Percentiles rank a stretch among this genome's conserved stretches.
Conservation (phyloP, 208 protist genomes). For the Tritrichomonas foetus region DNA sequence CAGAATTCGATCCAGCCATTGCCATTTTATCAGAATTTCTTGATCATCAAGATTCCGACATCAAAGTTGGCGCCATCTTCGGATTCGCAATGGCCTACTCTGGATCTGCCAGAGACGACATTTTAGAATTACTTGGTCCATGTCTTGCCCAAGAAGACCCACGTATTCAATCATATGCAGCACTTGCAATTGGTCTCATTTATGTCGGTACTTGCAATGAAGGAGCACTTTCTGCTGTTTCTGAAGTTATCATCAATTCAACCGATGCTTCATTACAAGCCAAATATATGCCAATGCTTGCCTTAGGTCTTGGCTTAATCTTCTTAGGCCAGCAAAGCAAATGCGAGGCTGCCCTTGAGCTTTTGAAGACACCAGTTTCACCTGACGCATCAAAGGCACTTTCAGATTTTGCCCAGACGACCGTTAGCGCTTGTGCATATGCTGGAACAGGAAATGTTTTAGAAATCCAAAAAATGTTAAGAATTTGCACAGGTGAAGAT, state of each 20-base stretch:
- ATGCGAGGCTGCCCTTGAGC: slow-evolving; percentile 79
- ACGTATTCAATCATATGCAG: slow-evolving; percentile 63
- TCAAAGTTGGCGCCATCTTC: slow-evolving; percentile 47
- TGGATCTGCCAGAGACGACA: slow-evolving; percentile 77
- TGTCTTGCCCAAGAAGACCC: slow-evolving; percentile 59
- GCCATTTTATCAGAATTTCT: slow-evolving; percentile 76
- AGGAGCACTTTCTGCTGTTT: slow-evolving; percentile 72
- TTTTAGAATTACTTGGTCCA: slow-evolving; percentile 82
- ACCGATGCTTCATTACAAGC: not conserved
- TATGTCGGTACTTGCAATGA: slow-evolving; percentile 85
- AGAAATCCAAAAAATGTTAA: slow-evolving; percentile 63
- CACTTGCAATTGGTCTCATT: slow-evolving; percentile 83
- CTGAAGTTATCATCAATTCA: slow-evolving; percentile 26
- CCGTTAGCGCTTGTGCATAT: slow-evolving; percentile 91
- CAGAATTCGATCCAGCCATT: slow-evolving; percentile 78
- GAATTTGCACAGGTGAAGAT: slow-evolving; percentile 31
- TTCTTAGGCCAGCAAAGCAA: slow-evolving; percentile 69
- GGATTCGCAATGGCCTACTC: slow-evolving; percentile 92
- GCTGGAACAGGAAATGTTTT: slow-evolving; percentile 95
- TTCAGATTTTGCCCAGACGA: slow-evolving; percentile 75
- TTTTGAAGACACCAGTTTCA: too few species aligned
- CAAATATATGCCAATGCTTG: slow-evolving; percentile 40
- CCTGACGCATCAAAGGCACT: slow-evolving; percentile 65
- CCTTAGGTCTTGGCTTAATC: slow-evolving; percentile 50
- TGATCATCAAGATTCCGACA: slow-evolving; percentile 44